Percentiles rank a stretch among this genome's conserved stretches.
Conservation (phyloP, 2,329 filamentous ascomycete genomes). For the Colletotrichum caudatum region DNA sequence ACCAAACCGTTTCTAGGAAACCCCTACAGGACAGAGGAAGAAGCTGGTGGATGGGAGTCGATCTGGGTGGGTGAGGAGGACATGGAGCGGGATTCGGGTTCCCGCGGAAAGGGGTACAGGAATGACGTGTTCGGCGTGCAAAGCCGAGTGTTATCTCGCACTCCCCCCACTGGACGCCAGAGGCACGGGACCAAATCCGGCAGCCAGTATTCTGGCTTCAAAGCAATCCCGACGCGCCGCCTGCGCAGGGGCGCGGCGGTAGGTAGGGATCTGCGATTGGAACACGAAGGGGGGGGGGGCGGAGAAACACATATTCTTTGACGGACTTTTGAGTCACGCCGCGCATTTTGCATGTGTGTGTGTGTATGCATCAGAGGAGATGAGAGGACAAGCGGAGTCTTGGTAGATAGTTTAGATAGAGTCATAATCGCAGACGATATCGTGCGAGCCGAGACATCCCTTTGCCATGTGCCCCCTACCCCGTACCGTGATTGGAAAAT, state of each 20-base stretch:
- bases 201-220: conserved; percentile 10
- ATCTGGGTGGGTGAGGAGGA: neutral
- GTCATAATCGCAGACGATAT: neutral
- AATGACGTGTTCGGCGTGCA: conserved; percentile 15
- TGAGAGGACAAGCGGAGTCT: neutral
- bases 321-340: neutral
- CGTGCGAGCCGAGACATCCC: conserved; percentile 5
- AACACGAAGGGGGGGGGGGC: neutral
- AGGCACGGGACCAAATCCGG: conserved; percentile 3
- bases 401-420: conserved; percentile 1
- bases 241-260: neutral
- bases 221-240: neutral
- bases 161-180: neutral
- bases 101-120: conserved; percentile 2
- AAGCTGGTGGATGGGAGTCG: neutral
- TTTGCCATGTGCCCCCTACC: neutral
- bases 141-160: conserved; percentile 11
- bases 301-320: neutral
- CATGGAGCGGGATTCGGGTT: neutral
- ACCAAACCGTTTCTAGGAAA: neutral
- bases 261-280: conserved; percentile 2
- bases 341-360: neutral
- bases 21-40: neutral
- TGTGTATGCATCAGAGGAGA: neutral
- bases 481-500: neutral